Conservation (phyloP, 2,329 filamentous ascomycete genomes). For the Plenodomus biglobosus region DNA sequence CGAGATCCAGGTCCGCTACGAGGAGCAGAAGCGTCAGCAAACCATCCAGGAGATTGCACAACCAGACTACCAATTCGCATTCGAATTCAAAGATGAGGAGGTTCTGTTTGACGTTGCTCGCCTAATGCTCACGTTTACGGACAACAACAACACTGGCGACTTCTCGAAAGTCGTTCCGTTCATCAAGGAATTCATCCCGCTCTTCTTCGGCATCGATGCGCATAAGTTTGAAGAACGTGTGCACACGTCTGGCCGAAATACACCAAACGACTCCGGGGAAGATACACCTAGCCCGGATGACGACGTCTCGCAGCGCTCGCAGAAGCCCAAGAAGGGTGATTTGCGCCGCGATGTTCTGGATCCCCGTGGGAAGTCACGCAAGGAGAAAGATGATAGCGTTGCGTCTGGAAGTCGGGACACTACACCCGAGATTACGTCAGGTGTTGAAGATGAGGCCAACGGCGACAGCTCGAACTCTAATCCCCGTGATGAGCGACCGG, state of each 20-base stretch:
- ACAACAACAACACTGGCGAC: constrained; percentile 47
- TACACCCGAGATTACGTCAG: constrained; percentile 79
- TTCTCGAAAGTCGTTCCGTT: constrained; percentile 50
- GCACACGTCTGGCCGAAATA: constrained; percentile 43
- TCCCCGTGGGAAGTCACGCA: constrained; percentile 69
- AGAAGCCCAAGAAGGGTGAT: constrained; percentile 66
- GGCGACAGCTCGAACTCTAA: constrained; percentile 60
- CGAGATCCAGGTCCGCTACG: constrained; percentile 87
- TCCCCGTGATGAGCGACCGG: constrained; percentile 62
- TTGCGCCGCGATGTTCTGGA: constrained; percentile 87
- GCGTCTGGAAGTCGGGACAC: constrained; percentile 81
- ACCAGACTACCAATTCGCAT: constrained; percentile 72
- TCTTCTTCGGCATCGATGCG: constrained; percentile 54
- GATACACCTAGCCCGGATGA: constrained; percentile 70
- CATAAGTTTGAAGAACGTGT: constrained; percentile 69
- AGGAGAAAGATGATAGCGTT: constrained; percentile 78
- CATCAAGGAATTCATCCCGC: constrained; percentile 53
- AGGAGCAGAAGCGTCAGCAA: constrained; percentile 79
- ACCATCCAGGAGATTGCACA: constrained; percentile 61
- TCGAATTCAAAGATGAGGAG: constrained; percentile 63
- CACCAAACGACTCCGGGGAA: constrained; percentile 54
- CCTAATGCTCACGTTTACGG: constrained; percentile 49
- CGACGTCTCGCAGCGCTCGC: constrained; percentile 64
- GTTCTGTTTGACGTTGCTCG: constrained; percentile 55
- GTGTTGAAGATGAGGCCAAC: constrained; percentile 73